Base-by-base conservation (phyloP, 805 yeast species). In the Teunomyces gatunensis region DNA sequence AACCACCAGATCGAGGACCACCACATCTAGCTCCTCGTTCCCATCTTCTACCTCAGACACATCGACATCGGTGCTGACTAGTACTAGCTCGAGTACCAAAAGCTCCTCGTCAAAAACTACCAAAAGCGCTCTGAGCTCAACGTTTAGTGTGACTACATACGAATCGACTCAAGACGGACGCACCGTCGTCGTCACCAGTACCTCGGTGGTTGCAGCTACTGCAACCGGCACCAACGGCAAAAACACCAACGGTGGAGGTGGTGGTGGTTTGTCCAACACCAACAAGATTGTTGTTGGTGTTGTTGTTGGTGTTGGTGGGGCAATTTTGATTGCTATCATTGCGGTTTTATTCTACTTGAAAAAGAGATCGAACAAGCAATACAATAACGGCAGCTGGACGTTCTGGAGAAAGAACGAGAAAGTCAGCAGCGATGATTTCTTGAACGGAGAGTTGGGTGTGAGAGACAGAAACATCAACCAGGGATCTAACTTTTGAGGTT, bases 331-430 rank as follows among this genome's bases (percentile, higher is more conserved):
- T 10, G 76, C 68, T 5, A 55, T 73, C 23, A 49, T 64, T 2
- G 71, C 61, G 0, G 55, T 69, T 15, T 58, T 71, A 35, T 71
- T 64, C 59, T 58, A 61, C 53, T 55, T 70, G 46, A 70, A 63
- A 59, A 65, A 58, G 52, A 69, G 71, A 58, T 55, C 63, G 21
- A 62, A 59, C 48, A 61, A 58, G 44, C 64, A 54, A 21, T 50
- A 53, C 50, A 48, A 55, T 28, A 58, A 56, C 39, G 64, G 71
- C 6, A 70, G 75, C 20, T 73, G 78, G 78, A 73, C 78, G 3
- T 73, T 73, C 65, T 73, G 78, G 78, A 66, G 77, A 58, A 72
- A 70, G 62, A 65, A 68, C 47, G 77, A 70, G 54, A 71, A 73
- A 60, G 70, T 66, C 17, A 62, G 64, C 28, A 65, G 63, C 27